Conservation (phyloP, 495 filamentous ascomycete genomes). For the Podospora appendiculata region DNA sequence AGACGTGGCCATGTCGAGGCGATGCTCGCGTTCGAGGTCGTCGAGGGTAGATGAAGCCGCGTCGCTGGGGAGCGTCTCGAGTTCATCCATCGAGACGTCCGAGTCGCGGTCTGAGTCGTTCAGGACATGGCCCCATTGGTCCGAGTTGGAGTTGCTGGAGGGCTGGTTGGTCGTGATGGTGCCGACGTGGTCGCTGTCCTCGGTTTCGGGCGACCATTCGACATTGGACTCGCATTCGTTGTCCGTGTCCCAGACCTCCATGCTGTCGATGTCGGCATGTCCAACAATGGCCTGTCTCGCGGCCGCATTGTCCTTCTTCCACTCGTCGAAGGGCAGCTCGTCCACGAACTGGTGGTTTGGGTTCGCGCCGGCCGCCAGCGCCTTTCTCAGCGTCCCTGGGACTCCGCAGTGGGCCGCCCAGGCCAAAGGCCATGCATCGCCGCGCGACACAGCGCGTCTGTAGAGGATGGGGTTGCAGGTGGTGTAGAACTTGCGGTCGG, state of each 20-base stretch:
- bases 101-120: slow-evolving; percentile 10
- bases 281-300: not conserved
- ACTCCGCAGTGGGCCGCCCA: slow-evolving; percentile 22
- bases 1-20: not conserved
- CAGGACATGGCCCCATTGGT: slow-evolving; percentile 3
- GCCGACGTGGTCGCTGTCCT: slow-evolving; percentile 12
- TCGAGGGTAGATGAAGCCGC: slow-evolving; percentile 5
- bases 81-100: slow-evolving; percentile 11
- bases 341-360: slow-evolving; percentile 19
- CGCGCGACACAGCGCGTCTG: slow-evolving; percentile 9
- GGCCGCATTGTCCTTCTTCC: slow-evolving; percentile 9
- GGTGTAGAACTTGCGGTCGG: slow-evolving; percentile 11
- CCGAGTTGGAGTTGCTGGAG: slow-evolving; percentile 10
- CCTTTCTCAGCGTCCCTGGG: slow-evolving; percentile 12
- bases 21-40: not conserved
- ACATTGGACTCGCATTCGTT: slow-evolving; percentile 7
- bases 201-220: slow-evolving; percentile 12
- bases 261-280: slow-evolving; percentile 4
- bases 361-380: slow-evolving; percentile 16
- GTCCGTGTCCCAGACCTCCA: slow-evolving; percentile 13
- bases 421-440: slow-evolving; percentile 14
- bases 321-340: slow-evolving; percentile 3
- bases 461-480: slow-evolving; percentile 17
- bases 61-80: slow-evolving; percentile 2
- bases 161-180: slow-evolving; percentile 8